Base-by-base conservation (phyloP, 1,284 basidiomycete genomes). In the Sporisorium iseilematis-ciliati region DNA sequence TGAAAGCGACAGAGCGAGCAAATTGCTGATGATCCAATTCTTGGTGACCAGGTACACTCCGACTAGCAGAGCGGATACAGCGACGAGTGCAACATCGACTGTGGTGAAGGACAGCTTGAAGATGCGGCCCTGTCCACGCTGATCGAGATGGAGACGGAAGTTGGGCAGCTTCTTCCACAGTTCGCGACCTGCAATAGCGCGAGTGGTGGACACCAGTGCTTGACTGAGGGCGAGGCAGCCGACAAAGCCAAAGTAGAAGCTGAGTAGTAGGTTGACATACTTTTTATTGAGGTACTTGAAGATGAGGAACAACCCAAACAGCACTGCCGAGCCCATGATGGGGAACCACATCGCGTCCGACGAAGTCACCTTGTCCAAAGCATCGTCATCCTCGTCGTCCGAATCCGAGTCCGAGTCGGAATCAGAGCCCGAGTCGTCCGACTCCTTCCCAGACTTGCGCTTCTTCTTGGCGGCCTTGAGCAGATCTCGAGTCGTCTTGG, bases 1-100 rank as follows among this genome's bases (percentile, higher is more conserved):
- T 11, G 92, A 90, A 82, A 97, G 93, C 0, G 93, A 92, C 42
- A 97, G 88, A 0, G 91, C 92, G 10, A 98, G 88, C 33, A 95
- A 83, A 85, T 97, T 92, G 43, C 91, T 92, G 25, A 94, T 86
- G 31, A 94, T 81, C 65, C 91, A 92, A 41, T 92, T 91, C 31
- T 74, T 38, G 83, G 80, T 82, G 20, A 89, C 87, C 61, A 88
- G 87, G 84, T 93, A 95, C 16, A 92, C 76, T 11, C 89, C 86
- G 2, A 93, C 92, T 14, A 94, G 89, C 20, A 91, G 79, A 29
- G 90, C 79, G 1, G 91, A 90, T 43, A 92, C 78, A 2, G 91
- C 90, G 12, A 93, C 82, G 42, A 95, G 84, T 49, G 89, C 70
- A 31, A 93, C 77, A 5, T 92, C 91, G 12, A 86, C 77, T 5